Conservation (phyloP, 257 asterid genomes). For the Scutellaria galericulata region DNA sequence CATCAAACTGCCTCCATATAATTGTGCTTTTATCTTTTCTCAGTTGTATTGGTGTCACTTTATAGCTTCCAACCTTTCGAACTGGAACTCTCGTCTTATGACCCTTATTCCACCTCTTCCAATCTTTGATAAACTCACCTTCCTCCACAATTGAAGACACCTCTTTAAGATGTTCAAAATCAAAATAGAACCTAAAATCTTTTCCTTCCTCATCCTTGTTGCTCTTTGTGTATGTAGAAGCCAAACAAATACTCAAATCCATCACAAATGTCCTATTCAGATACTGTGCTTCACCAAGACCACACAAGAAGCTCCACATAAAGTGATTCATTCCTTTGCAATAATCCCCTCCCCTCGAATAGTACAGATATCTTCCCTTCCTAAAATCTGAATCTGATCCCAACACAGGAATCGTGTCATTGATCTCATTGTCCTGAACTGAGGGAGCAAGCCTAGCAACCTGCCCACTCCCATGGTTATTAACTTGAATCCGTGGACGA, state of each 20-base stretch:
- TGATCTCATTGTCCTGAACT: slow-evolving; percentile 82
- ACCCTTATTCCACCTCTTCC: slow-evolving; percentile 81
- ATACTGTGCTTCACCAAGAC: slow-evolving; percentile 87
- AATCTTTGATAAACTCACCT: slow-evolving; percentile 69
- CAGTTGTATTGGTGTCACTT: slow-evolving; percentile 75
- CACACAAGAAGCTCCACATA: slow-evolving; percentile 95
- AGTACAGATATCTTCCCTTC: slow-evolving; percentile 85
- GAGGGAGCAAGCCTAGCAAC: slow-evolving; percentile 45
- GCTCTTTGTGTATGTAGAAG: slow-evolving; percentile 75
- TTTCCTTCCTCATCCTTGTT: slow-evolving; percentile 83
- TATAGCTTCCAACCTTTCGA: slow-evolving; percentile 66
- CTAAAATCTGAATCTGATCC: slow-evolving; percentile 73
- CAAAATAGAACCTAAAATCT: slow-evolving; percentile 91
- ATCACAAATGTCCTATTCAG: slow-evolving; percentile 90
- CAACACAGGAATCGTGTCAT: slow-evolving; percentile 78
- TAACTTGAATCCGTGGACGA: slow-evolving; percentile 52
- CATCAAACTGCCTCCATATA: slow-evolving; percentile 82
- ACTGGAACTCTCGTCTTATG: slow-evolving; percentile 67
- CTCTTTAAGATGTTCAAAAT: slow-evolving; percentile 93
- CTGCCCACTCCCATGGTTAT: slow-evolving; percentile 41
- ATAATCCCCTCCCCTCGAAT: slow-evolving; percentile 91
- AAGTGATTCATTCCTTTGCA: slow-evolving; percentile 97
- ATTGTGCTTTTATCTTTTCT: slow-evolving; percentile 75
- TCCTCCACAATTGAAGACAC: slow-evolving; percentile 71
- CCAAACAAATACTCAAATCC: slow-evolving; percentile 86